Percentiles rank a stretch among this genome's conserved stretches.
These are phyloP conservation scores for Raffaelea albimanens DNA, from an alignment of 2,329 filamentous ascomycete species.

Conservation along the genomic window DNA sequence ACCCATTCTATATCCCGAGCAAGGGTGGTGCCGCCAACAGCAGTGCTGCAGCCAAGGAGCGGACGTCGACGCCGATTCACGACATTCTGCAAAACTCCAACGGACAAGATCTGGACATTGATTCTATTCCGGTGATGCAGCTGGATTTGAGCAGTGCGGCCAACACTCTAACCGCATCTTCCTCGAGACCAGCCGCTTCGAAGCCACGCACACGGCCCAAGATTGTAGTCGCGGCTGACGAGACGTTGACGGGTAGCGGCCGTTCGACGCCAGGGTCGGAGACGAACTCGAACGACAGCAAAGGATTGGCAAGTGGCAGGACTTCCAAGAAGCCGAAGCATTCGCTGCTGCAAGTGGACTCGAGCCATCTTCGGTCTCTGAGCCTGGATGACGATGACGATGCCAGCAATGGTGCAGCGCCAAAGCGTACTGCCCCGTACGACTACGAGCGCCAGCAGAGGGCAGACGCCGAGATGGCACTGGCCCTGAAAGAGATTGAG, in stretches of 20 bases:
- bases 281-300: conserved; percentile 31
- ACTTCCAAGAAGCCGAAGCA: conserved; percentile 47
- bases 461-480: conserved; percentile 82
- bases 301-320: conserved; percentile 19
- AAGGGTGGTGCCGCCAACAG: conserved; percentile 20
- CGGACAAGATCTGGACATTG: conserved; percentile 74
- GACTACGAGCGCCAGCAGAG: conserved; percentile 59
- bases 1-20: conserved; percentile 80
- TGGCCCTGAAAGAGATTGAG: conserved; percentile 84
- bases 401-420: conserved; percentile 16
- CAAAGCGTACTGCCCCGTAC: conserved; percentile 19
- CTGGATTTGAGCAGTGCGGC: conserved; percentile 54
- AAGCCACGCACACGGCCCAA: conserved; percentile 39
- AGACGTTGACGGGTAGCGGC: conserved; percentile 54
- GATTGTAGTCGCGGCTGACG: conserved; percentile 63
- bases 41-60: conserved; percentile 34
- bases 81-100: conserved; percentile 65
- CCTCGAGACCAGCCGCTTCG: conserved; percentile 15
- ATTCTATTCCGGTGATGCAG: conserved; percentile 93
- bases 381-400: conserved; percentile 49
- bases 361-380: conserved; percentile 66
- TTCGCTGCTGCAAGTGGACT: conserved; percentile 73
- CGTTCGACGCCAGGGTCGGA: conserved; percentile 45
- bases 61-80: conserved; percentile 67
- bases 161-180: conserved; percentile 14